These are phyloP conservation scores for Corymbia calophylla DNA, from an alignment of 441 rosid genomes.

Conservation along the genomic window DNA sequence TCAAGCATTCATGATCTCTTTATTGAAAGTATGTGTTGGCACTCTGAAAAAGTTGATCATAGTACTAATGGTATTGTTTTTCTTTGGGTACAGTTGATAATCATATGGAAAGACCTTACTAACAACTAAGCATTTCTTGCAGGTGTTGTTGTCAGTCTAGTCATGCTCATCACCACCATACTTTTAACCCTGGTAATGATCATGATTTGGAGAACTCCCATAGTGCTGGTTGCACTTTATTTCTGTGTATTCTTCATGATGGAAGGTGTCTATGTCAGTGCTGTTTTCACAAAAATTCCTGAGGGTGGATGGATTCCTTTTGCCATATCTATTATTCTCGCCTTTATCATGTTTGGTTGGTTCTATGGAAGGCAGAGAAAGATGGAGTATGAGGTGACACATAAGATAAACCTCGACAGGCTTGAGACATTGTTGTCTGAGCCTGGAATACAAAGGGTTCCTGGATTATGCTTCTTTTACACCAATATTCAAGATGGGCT, in stretches of 20 bases:
- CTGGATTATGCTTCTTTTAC: conserved; percentile 65
- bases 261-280: conserved; percentile 69
- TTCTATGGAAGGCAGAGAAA: conserved; percentile 65
- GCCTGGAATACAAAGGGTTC: conserved; percentile 47
- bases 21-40: background rate
- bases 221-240: conserved; percentile 29
- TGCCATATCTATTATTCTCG: conserved; percentile 53
- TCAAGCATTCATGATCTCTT: background rate
- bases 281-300: conserved; percentile 47
- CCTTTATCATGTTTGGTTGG: conserved; percentile 64
- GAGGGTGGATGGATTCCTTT: conserved; percentile 75
- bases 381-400: conserved; percentile 47
- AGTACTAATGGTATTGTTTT: background rate
- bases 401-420: conserved; percentile 35
- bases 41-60: background rate
- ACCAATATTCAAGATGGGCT: conserved; percentile 55
- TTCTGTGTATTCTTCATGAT: conserved; percentile 37
- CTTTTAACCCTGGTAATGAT: conserved; percentile 53
- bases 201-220: conserved; percentile 50
- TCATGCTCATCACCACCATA: conserved; percentile 58
- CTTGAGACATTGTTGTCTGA: conserved; percentile 30
- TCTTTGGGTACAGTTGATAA: background rate
- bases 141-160: conserved; percentile 69
- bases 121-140: conserved; percentile 5
- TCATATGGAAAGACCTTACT: background rate